These are phyloP conservation scores for Xerocomellus intermedius DNA, from an alignment of 768 basidiomycete species.

Conservation along the genomic window DNA sequence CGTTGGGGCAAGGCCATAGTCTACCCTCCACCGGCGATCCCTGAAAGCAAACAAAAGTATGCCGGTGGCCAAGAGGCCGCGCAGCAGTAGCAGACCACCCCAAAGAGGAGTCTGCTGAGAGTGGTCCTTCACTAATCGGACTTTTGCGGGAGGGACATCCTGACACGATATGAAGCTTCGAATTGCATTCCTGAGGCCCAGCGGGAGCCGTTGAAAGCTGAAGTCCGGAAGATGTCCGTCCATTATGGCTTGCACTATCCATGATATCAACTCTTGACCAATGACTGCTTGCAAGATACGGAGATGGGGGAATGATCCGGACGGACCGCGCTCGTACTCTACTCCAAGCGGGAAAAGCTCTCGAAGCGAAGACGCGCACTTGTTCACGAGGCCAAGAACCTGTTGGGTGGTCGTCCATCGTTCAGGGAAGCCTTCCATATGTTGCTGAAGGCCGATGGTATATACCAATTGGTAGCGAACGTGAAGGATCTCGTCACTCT, in stretches of 20 bases:
- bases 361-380: slow-evolving; percentile 11
- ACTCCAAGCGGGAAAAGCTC: slow-evolving; percentile 5
- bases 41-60: slow-evolving; percentile 31
- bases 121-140: slow-evolving; percentile 9
- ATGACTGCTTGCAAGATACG: slow-evolving; percentile 20
- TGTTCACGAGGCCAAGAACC: slow-evolving; percentile 27
- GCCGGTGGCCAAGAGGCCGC: slow-evolving; percentile 34
- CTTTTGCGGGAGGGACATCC: background rate
- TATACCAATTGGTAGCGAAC: slow-evolving; percentile 39
- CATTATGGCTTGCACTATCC: slow-evolving; percentile 17
- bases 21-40: slow-evolving; percentile 40
- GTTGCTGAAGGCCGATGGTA: slow-evolving; percentile 31
- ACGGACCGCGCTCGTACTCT: slow-evolving; percentile 15
- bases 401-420: slow-evolving; percentile 36
- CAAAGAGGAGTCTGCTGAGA: slow-evolving; percentile 10
- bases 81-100: slow-evolving; percentile 30
- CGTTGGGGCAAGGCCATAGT: slow-evolving; percentile 34
- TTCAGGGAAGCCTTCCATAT: slow-evolving; percentile 31
- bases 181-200: slow-evolving; percentile 7
- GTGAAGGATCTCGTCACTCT: slow-evolving; percentile 34
- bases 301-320: slow-evolving; percentile 24
- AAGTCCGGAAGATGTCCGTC: slow-evolving; percentile 13
- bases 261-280: slow-evolving; percentile 11
- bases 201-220: slow-evolving; percentile 12
- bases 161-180: slow-evolving; percentile 23